Percentiles rank a stretch among this genome's conserved stretches.
Conservation (phyloP, 345 rosid genomes). For the Brassica incana region DNA sequence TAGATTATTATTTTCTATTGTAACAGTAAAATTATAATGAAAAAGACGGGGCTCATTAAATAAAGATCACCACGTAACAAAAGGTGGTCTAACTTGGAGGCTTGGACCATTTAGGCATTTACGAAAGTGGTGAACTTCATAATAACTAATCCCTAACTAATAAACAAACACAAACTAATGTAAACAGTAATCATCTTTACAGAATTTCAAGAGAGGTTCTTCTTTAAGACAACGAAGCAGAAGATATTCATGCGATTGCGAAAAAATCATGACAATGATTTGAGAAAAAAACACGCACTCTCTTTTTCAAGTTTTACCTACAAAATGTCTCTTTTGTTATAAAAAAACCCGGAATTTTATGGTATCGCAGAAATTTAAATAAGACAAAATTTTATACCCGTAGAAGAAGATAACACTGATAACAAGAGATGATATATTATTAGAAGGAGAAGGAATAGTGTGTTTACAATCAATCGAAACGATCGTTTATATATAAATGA, state of each 20-base stretch:
- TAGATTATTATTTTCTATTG: not conserved
- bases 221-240: constrained; percentile 7
- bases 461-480: no score
- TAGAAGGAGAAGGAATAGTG: no score
- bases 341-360: no score
- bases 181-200: not conserved
- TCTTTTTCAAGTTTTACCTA: not conserved
- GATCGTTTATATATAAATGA: no score
- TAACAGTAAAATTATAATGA: not conserved
- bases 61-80: not conserved
- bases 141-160: not conserved
- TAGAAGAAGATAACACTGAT: no score
- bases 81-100: constrained; percentile 8
- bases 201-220: not conserved
- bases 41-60: not conserved
- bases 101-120: constrained; percentile 24
- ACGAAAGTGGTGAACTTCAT: constrained; percentile 9
- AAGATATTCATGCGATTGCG: not conserved
- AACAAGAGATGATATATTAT: no score
- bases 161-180: not conserved
- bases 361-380: no score
- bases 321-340: not conserved
- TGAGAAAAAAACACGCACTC: not conserved
- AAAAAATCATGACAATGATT: constrained; percentile 16
- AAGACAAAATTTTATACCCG: no score